phyloP scores from a whole-genome alignment of 345 rosid genomes.

The Eucalyptus decipiens region DNA sequence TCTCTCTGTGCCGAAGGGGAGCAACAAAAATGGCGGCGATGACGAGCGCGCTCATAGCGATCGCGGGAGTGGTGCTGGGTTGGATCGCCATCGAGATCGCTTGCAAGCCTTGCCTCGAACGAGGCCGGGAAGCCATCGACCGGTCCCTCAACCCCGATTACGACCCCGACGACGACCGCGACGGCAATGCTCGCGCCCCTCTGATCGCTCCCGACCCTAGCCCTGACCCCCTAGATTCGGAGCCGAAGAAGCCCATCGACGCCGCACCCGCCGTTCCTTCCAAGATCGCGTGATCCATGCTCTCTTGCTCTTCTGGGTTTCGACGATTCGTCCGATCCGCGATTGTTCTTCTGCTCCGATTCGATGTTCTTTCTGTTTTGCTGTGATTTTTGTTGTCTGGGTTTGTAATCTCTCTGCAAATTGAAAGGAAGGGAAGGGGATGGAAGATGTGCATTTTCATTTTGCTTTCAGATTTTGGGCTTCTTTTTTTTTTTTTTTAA shows the following conservation, averaged over 20 bases:
- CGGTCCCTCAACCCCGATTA: slow-evolving; percentile 72
- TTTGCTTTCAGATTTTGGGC: neutral
- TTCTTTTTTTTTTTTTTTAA: neutral
- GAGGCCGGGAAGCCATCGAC: slow-evolving; percentile 71
- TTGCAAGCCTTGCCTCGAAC: slow-evolving; percentile 72
- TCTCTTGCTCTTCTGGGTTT: neutral
- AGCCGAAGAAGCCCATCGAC: neutral
- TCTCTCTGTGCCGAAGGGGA: neutral
- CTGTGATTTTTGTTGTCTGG: neutral
- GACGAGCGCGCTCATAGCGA: slow-evolving; percentile 55
- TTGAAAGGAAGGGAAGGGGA: neutral
- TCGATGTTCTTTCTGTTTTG: neutral
- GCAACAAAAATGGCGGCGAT: slow-evolving; percentile 32
- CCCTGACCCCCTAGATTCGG: neutral
- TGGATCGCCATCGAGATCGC: slow-evolving; percentile 83
- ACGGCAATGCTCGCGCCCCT: slow-evolving; percentile 18
- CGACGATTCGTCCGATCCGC: neutral
- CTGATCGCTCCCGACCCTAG: slow-evolving; percentile 3
- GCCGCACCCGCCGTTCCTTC: slow-evolving; percentile 5
- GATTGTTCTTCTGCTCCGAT: neutral
- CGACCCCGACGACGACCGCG: slow-evolving; percentile 54
- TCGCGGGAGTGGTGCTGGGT: slow-evolving; percentile 59
- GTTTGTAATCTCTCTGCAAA: neutral
- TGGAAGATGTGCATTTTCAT: neutral
- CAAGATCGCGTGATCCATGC: slow-evolving; percentile 12